Evolutionary conservation across 371 early-diverging fungal species (phyloP), one percentile per base, ranked within the genome.

Genomic region (Conidiobolus incongruus): DNA sequence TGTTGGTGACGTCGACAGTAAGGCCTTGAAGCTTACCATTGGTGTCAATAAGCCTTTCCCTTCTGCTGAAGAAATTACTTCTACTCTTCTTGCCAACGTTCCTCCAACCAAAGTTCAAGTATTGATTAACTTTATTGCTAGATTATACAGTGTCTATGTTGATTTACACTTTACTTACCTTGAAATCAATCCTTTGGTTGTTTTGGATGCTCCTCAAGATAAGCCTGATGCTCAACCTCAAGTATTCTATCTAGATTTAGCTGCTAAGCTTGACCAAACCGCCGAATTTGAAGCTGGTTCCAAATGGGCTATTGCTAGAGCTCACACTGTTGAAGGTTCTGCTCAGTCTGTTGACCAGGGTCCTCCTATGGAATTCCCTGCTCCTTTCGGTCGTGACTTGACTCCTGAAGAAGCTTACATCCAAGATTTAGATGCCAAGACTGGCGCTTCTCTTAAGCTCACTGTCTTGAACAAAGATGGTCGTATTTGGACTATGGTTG

Each of bases 401-500:
- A 89, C 87, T 52, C 68, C 70, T 52, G 96, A 95, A 60, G 96
- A 95, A 62, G 89, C 91, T 19, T 93, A 93, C 65, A 85, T 95
- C 56, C 81, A 78, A 52, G 96, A 93, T 48, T 68, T 95, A 35
- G 96, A 95, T 52, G 77, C 91, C 49, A 95, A 95, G 75, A 95
- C 96, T 11, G 96, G 96, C 48, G 94, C 96, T 16, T 87, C 88
- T 29, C 76, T 95, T 49, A 95, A 95, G 65, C 66, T 95, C 47
- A 95, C 96, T 23, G 80, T 95, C 35, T 64, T 95, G 48, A 95
- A 95, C 70, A 69, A 78, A 51, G 66, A 73, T 11, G 96, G 96
- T 20, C 82, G 91, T 51, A 75, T 95, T 52, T 95, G 96, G 96
- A 93, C 96, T 42, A 93, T 95, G 94, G 94, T 95, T 46, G 96